A percentile compares a stretch with the other conserved stretches of the same genome.
These are phyloP conservation scores for Nothophoma quercina DNA, from an alignment of 2,329 filamentous ascomycete genomes.

Conservation along the genomic window DNA sequence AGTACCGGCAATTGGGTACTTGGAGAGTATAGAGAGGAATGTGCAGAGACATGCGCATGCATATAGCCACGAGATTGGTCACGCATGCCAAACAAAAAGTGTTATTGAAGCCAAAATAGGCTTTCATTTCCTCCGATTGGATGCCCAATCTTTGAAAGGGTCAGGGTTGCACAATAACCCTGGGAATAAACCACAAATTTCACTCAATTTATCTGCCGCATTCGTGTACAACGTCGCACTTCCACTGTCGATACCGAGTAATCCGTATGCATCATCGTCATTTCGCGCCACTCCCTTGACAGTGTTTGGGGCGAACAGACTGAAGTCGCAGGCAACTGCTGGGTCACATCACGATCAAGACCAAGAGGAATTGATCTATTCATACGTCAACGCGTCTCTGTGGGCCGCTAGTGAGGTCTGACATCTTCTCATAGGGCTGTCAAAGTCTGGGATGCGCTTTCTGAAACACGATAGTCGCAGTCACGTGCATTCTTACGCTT, in stretches of 20 bases:
- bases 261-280: constrained; percentile 22
- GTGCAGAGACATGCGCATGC: neutral
- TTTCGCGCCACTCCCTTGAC: constrained; percentile 12
- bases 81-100: neutral
- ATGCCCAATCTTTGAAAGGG: neutral
- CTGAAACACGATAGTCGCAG: constrained; percentile 11
- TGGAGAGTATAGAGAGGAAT: neutral
- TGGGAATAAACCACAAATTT: constrained; percentile 27
- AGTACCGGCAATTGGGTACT: constrained; percentile 3
- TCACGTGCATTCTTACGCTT: constrained; percentile 8
- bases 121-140: constrained; percentile 6
- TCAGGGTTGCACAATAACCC: constrained; percentile 20
- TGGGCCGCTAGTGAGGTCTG: constrained; percentile 20
- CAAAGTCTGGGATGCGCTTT: constrained; percentile 1
- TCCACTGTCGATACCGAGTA: constrained; percentile 20
- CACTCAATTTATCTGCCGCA: constrained; percentile 33
- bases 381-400: constrained; percentile 29
- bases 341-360: constrained; percentile 17
- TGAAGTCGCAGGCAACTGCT: constrained; percentile 11
- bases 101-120: neutral
- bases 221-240: constrained; percentile 14
- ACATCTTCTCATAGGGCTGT: constrained; percentile 18
- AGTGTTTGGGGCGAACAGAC: constrained; percentile 13
- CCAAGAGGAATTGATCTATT: constrained; percentile 19
- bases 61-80: neutral